Evolutionary conservation across 2,329 filamentous ascomycete genomes (phyloP), one percentile per base, ranked within the genome.

Genomic region (Diplodia corticola): DNA sequence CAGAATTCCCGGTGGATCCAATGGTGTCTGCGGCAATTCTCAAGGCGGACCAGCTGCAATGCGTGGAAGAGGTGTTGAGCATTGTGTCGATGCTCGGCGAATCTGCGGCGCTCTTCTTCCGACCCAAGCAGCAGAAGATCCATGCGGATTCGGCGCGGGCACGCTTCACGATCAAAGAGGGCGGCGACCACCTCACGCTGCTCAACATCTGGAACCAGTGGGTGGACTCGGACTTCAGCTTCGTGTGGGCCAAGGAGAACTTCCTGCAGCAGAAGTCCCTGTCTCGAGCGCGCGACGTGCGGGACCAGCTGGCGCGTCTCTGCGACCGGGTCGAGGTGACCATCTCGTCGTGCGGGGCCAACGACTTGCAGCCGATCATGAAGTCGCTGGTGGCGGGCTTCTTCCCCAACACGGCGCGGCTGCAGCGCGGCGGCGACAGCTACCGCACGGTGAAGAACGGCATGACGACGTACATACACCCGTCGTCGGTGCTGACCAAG

Each of bases 121-220:
- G 93, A 0, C 93, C 95, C 22, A 97, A 97, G 76, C 93, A 99
- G 80, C 97, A 98, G 83, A 97, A 97, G 77, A 90, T 97, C 30
- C 92, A 97, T 73, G 95, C 95, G 13, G 94, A 99, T 77, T 92
- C 91, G 68, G 95, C 95, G 0, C 88, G 93, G 15, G 89, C 90
- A 40, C 88, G 94, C 1, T 98, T 98, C 79, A 96, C 92, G 0
- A 83, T 94, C 75, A 92, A 92, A 72, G 93, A 96, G 68, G 93
- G 93, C 40, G 95, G 95, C 49, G 95, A 99, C 75, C 91, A 97
- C 72, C 76, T 95, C 5, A 93, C 92, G 0, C 85, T 96, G 1
- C 86, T 98, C 55, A 97, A 97, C 73, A 90, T 99, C 71, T 99
- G 90, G 88, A 94, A 95, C 72, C 91, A 97, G 76, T 99, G 93